Evolutionary conservation across 352 stramenopile genomes (phyloP).

Genomic region (Globisporangium spinosum): DNA sequence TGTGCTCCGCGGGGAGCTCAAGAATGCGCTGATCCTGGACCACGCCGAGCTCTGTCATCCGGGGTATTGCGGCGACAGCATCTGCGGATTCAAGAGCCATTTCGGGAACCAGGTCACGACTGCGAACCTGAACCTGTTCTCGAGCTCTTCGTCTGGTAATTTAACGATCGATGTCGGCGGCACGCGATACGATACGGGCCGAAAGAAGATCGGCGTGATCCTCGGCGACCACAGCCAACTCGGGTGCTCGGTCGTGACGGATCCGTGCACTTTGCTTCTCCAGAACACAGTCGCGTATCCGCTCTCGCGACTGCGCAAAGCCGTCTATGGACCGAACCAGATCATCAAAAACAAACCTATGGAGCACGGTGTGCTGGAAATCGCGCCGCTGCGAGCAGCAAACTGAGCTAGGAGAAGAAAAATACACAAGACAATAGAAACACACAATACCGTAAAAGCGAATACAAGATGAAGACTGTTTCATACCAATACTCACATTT

Average conservation of each 20-base stretch:
- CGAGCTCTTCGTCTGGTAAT: slow-evolving; percentile 23
- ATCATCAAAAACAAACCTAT: slow-evolving; percentile 84
- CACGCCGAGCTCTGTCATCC: slow-evolving; percentile 68
- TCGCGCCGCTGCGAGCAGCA: slow-evolving; percentile 27
- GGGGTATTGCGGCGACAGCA: slow-evolving; percentile 70
- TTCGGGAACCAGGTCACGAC: slow-evolving; percentile 84
- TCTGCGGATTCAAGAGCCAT: slow-evolving; percentile 73
- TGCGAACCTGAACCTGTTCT: slow-evolving; percentile 65
- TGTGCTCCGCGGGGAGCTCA: slow-evolving; percentile 64
- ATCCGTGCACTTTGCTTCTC: slow-evolving; percentile 65
- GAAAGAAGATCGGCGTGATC: slow-evolving; percentile 68
- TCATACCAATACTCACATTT: neutral
- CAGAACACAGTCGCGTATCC: slow-evolving; percentile 63
- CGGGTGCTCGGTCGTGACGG: slow-evolving; percentile 65
- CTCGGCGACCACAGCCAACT: slow-evolving; percentile 70
- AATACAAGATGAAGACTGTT: neutral
- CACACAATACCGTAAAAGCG: neutral
- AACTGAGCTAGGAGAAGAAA: neutral
- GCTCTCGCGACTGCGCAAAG: slow-evolving; percentile 57
- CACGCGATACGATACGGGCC: slow-evolving; percentile 51
- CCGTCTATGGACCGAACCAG: slow-evolving; percentile 60
- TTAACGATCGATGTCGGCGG: slow-evolving; percentile 30
- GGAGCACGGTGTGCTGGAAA: slow-evolving; percentile 61
- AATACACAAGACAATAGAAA: neutral
- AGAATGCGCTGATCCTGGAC: slow-evolving; percentile 72